Conservation (phyloP, 78 protist genomes). For the Dictyostelium capitatum region DNA sequence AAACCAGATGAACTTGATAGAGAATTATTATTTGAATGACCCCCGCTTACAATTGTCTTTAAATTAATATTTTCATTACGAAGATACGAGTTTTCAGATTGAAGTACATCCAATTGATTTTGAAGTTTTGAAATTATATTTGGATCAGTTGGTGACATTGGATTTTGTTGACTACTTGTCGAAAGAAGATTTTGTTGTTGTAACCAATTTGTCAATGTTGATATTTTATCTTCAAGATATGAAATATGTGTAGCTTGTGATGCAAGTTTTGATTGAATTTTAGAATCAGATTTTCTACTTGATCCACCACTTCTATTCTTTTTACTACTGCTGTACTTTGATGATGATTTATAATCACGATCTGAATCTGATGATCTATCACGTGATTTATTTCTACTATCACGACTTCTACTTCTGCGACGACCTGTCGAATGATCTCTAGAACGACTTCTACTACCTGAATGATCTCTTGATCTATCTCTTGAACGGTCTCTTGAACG, state of each 20-base stretch:
- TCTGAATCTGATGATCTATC: neutral
- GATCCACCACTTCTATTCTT: neutral
- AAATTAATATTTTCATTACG: slow-evolving; percentile 54
- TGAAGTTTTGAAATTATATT: slow-evolving; percentile 32
- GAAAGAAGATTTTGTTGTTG: slow-evolving; percentile 32
- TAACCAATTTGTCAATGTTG: slow-evolving; percentile 39
- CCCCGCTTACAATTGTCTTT: slow-evolving; percentile 32
- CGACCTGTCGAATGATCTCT: neutral
- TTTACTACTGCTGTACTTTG: slow-evolving; percentile 18
- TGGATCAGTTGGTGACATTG: slow-evolving; percentile 23
- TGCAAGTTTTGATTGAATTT: slow-evolving; percentile 54
- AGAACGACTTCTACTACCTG: slow-evolving; percentile 5
- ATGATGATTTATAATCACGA: slow-evolving; percentile 20
- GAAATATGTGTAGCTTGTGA: slow-evolving; percentile 55
- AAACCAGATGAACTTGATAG: slow-evolving; percentile 31
- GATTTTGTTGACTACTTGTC: neutral
- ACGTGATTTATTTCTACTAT: slow-evolving; percentile 8
- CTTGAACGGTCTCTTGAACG: slow-evolving; percentile 17
- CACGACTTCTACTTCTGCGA: slow-evolving; percentile 38
- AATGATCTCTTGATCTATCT: slow-evolving; percentile 17
- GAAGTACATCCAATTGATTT: slow-evolving; percentile 47
- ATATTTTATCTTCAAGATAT: slow-evolving; percentile 68
- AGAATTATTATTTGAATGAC: neutral
- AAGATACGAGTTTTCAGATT: slow-evolving; percentile 45
- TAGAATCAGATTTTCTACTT: slow-evolving; percentile 5